A percentile compares a stretch with the other conserved stretches of the same genome.
phyloP scores from a whole-genome alignment of 208 protist species.

The Lotmaria passim region DNA sequence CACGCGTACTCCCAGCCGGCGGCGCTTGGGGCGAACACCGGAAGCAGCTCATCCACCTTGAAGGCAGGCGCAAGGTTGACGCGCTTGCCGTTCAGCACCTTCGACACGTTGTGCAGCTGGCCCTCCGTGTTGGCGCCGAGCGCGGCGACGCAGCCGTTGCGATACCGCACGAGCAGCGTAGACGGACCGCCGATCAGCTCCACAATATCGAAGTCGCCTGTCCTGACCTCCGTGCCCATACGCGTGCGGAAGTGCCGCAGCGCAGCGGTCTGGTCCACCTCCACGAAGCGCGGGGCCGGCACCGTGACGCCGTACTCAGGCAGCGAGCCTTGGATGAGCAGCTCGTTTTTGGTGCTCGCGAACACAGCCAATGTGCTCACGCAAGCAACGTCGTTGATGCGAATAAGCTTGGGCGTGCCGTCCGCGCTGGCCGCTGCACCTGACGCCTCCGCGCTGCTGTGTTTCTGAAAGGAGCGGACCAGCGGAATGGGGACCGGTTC shows the following conservation, averaged over 20 bases:
- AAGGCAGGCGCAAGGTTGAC: conserved; percentile 64
- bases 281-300: conserved; percentile 55
- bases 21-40: conserved; percentile 40
- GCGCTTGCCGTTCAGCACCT: conserved; percentile 34
- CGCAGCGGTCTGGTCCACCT: conserved; percentile 48
- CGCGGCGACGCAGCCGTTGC: conserved; percentile 69
- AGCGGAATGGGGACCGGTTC: conserved; percentile 69
- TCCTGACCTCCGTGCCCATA: neutral
- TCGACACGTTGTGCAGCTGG: conserved; percentile 53
- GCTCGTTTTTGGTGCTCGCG: conserved; percentile 59
- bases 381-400: conserved; percentile 69
- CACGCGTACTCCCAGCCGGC: conserved; percentile 18
- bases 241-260: conserved; percentile 17
- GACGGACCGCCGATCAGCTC: conserved; percentile 48
- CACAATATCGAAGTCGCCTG: conserved; percentile 40
- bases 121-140: conserved; percentile 78
- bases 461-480: conserved; percentile 46
- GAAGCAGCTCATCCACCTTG: conserved; percentile 40
- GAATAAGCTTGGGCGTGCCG: conserved; percentile 49
- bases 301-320: conserved; percentile 65
- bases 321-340: conserved; percentile 70
- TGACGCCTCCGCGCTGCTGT: neutral
- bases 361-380: conserved; percentile 54
- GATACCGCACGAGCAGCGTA: conserved; percentile 64
- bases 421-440: neutral